phyloP scores from a whole-genome alignment of 257 asterid genomes.

The Fraxinus excelsior region DNA sequence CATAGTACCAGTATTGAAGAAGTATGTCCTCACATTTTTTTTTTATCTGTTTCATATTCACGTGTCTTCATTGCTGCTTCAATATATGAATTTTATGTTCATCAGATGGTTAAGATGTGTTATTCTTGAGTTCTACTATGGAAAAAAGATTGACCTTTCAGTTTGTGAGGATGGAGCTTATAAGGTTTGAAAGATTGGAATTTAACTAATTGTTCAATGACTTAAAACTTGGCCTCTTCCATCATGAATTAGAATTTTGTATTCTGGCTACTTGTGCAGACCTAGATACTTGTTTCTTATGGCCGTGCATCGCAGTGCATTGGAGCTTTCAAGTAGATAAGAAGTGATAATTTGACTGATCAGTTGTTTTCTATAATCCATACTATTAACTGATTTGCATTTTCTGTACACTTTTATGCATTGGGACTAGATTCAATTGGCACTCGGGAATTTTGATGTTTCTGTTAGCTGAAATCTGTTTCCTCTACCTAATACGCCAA shows the following conservation, averaged over 20 bases:
- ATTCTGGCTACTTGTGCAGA: background rate
- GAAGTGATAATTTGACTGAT: background rate
- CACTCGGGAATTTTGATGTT: background rate
- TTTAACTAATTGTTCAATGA: background rate
- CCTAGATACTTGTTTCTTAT: background rate
- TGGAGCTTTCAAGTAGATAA: no score
- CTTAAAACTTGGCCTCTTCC: background rate
- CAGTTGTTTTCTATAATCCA: background rate
- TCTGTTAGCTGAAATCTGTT: background rate
- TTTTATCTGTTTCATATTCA: constrained; percentile 7
- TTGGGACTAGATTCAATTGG: background rate
- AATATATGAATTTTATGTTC: background rate
- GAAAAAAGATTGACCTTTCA: constrained; percentile 5
- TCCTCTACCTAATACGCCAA: background rate
- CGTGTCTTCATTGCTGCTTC: constrained; percentile 13
- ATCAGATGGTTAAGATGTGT: background rate
- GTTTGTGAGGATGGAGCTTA: constrained; percentile 6
- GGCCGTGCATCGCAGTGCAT: background rate
- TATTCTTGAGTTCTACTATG: constrained; percentile 8
- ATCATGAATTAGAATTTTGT: background rate
- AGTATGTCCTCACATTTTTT: constrained; percentile 41
- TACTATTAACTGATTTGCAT: background rate
- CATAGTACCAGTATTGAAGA: constrained; percentile 96
- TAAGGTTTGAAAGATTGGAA: background rate
- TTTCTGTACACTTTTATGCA: background rate